These are phyloP conservation scores for Ophioceras dolichostomum DNA, from an alignment of 2,329 filamentous ascomycete genomes.

Conservation along the genomic window DNA sequence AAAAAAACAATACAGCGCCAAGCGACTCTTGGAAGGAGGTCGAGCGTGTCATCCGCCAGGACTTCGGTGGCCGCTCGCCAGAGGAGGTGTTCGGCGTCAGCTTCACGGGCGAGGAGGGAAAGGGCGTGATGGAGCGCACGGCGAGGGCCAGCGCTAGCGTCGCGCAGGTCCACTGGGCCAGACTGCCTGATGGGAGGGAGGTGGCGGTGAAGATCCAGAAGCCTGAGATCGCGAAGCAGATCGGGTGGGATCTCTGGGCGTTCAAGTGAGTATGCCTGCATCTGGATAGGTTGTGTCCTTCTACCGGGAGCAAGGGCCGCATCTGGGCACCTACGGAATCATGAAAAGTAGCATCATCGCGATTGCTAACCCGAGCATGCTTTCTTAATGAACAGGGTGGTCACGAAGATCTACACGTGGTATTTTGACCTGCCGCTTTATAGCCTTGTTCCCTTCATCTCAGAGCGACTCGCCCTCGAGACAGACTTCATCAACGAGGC, in stretches of 20 bases:
- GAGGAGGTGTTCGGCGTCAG: conserved; percentile 91
- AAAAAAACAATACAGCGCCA: too few relatives aligned
- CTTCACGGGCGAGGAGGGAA: conserved; percentile 54
- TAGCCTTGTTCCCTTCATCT: conserved; percentile 81
- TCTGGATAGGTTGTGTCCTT: too few relatives aligned
- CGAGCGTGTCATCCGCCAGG: conserved; percentile 72
- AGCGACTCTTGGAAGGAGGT: conserved; percentile 84
- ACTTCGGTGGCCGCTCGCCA: conserved; percentile 71
- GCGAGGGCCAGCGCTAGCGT: conserved; percentile 75
- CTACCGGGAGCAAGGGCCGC: too few relatives aligned
- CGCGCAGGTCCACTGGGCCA: conserved; percentile 93
- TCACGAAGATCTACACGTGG: conserved; percentile 70
- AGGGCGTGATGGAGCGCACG: conserved; percentile 48
- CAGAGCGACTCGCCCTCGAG: conserved; percentile 81
- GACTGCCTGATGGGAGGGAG: conserved; percentile 73
- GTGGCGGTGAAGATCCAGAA: conserved; percentile 97
- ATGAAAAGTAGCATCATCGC: too few relatives aligned
- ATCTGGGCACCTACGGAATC: too few relatives aligned
- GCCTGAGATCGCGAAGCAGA: conserved; percentile 80
- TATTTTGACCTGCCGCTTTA: conserved; percentile 93
- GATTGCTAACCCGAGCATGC: conserved; percentile 3
- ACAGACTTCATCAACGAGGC: conserved; percentile 94
- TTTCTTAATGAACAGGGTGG: conserved; percentile 39
- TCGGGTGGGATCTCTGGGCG: conserved; percentile 90
- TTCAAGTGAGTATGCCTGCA: conserved; percentile 68